Evolutionary conservation across 768 basidiomycete species (phyloP), one percentile per base, ranked within the genome.

Genomic region (Pisolithus microcarpus): DNA sequence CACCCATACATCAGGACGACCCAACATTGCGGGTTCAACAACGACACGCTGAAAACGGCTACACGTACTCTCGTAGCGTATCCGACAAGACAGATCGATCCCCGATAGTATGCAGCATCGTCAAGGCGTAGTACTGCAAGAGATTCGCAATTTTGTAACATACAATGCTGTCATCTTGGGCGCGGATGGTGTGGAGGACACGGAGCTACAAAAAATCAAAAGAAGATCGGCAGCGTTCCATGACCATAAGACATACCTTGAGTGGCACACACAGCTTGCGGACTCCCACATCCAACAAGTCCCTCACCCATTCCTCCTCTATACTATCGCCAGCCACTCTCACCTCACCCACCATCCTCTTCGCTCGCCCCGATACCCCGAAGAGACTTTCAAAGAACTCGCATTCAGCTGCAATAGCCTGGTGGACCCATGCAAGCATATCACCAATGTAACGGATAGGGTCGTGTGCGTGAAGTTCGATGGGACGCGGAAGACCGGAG

Each of bases 401-500:
- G 40, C 85, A 85, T 62, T 99, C 96, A 1, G 88, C 88, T 0
- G 96, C 96, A 53, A 96, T 91, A 0, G 87, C 80, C 55, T 98
- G 95, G 67, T 99, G 95, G 1, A 97, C 84, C 95, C 95, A 97
- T 0, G 94, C 95, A 7, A 98, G 81, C 90, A 98, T 98, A 68
- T 98, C 95, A 13, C 96, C 96, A 13, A 95, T 83, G 63, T 99
- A 99, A 30, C 95, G 83, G 57, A 92, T 78, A 0, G 96, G 95
- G 64, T 99, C 96, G 59, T 99, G 96, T 0, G 96, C 96, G 61
- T 99, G 96, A 3, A 99, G 75, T 65, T 98, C 96, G 55, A 99
- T 98, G 0, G 95, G 91, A 5, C 94, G 80, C 10, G 94, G 91
- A 7, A 87, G 72, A 38, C 87, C 91, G 38, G 82, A 85, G 1